Evolutionary conservation across 192 early-diverging fungal genomes (phyloP).

Genomic region (Rhizophagus prolifer): DNA sequence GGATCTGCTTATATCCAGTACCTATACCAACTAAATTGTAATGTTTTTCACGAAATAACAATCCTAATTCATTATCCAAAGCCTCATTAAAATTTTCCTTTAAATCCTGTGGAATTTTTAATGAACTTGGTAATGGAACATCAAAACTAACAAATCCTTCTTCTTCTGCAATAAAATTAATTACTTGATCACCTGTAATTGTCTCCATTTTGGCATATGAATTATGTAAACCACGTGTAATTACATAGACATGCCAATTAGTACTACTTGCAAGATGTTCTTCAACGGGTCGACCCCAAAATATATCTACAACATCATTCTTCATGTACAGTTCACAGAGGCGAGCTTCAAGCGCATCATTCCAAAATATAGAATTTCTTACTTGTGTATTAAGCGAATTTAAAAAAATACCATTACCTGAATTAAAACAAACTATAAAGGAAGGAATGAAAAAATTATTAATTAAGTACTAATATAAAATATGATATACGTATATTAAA

Average conservation of each 20-base stretch:
- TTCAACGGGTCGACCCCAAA: not conserved
- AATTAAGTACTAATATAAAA: too few relatives aligned
- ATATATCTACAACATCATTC: conserved; percentile 20
- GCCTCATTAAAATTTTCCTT: conserved; percentile 5
- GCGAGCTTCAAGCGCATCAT: conserved; percentile 8
- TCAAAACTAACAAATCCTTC: not conserved
- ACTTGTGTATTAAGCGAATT: too few relatives aligned
- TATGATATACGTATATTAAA: too few relatives aligned
- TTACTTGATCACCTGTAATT: not conserved
- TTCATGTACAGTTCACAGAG: conserved; percentile 9
- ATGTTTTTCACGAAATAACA: not conserved
- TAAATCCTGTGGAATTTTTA: not conserved
- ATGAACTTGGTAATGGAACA: not conserved
- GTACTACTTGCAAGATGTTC: too few relatives aligned
- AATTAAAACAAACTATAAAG: too few relatives aligned
- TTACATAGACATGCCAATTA: not conserved
- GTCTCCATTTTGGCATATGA: not conserved
- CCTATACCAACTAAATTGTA: conserved; percentile 1
- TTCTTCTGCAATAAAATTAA: conserved; percentile 14
- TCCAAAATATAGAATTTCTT: not conserved
- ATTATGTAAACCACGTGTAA: not conserved
- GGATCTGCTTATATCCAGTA: not conserved
- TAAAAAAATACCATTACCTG: too few relatives aligned
- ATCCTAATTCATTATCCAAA: too few relatives aligned
- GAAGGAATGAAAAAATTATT: too few relatives aligned